Percentiles rank a stretch among this genome's conserved stretches.
These are phyloP conservation scores for Effrenium voratum DNA, from an alignment of 73 alveolate genomes.

Conservation along the genomic window DNA sequence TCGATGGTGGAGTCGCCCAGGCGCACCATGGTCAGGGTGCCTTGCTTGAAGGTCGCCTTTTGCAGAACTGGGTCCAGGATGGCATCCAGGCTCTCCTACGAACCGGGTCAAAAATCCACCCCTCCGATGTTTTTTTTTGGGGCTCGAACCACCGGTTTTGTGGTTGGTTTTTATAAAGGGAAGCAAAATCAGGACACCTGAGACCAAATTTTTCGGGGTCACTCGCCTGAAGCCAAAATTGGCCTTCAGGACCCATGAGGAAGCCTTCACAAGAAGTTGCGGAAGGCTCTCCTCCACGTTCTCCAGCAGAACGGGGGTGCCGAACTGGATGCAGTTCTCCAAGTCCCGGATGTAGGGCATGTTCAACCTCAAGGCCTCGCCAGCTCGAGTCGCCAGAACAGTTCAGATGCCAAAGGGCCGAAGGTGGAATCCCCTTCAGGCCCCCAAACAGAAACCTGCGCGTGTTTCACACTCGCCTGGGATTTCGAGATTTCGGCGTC, in stretches of 20 bases:
- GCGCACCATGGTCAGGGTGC: conserved; percentile 95
- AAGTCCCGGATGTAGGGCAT: conserved; percentile 87
- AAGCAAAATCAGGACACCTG: conserved; percentile 95
- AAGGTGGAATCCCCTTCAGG: no score
- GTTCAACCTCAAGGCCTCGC: conserved; percentile 61
- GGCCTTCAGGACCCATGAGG: conserved; percentile 63
- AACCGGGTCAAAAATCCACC: no score
- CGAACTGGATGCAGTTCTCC: conserved; percentile 96
- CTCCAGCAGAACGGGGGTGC: conserved; percentile 99
- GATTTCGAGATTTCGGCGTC: no score
- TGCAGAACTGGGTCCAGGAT: conserved; percentile 98
- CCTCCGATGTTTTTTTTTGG: no score
- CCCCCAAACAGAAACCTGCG: no score
- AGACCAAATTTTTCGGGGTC: conserved; percentile 95
- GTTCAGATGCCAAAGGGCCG: no score
- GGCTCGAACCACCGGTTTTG: no score
- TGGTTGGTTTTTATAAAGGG: no score
- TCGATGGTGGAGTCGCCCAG: conserved; percentile 98
- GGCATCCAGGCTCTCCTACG: conserved; percentile 97
- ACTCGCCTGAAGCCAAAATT: conserved; percentile 95
- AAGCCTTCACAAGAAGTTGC: conserved; percentile 95
- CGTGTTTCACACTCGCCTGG: no score
- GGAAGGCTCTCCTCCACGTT: conserved; percentile 99
- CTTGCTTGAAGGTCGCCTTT: conserved; percentile 98
- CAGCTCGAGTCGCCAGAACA: background rate